Base-by-base conservation (phyloP, 129 eudicot genomes). In the Sambucus nigra region DNA sequence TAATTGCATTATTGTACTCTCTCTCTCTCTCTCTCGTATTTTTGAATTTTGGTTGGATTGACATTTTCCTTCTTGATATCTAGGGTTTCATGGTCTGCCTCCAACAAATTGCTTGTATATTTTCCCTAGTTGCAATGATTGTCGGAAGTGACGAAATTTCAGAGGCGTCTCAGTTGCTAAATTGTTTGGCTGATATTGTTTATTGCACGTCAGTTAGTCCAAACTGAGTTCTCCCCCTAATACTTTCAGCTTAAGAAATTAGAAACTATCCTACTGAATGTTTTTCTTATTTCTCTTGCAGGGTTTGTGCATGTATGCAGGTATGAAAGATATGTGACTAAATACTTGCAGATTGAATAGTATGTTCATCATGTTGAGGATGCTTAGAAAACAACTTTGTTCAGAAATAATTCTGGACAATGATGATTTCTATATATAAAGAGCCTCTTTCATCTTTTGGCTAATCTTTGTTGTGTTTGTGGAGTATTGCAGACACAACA, bases 231-330 rank as follows among this genome's bases (percentile, higher is more conserved):
- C 27, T 2, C 19, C 14, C 42, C 55, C 22, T 27, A 54, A 18
- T 53, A 5, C 20, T 26, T 26, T 12, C 21, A 18, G 4, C 48
- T 1, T 13, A 13, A 1, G 2, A 9, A 16, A 42, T 16, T 15
- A 42, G 48, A 15, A 42, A 2, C 1, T 35, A 42, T 42, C 20
- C 21, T 42, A 42, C 19, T 42, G 0, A 35, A 14, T 42, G 19
- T 42, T 20, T 4, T n/a, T n/a, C n/a, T n/a, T n/a, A n/a, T 15
- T 16, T 7, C n/a, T 16, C n/a, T 16, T 71, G 71, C 67, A 91
- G 95, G 94, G 99, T 91, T 61, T 91, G 95, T 60, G 95, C 94
- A 6, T 91, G 99, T 67, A 91, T 91, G 95, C 95, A 85, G 94
- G 98, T 91, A 79, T 56, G 64, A 57, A 58, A 57, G 16, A 22